These are phyloP conservation scores for Dendrobium huoshanense DNA, from an alignment of 106 monocot genomes.

Conservation along the genomic window DNA sequence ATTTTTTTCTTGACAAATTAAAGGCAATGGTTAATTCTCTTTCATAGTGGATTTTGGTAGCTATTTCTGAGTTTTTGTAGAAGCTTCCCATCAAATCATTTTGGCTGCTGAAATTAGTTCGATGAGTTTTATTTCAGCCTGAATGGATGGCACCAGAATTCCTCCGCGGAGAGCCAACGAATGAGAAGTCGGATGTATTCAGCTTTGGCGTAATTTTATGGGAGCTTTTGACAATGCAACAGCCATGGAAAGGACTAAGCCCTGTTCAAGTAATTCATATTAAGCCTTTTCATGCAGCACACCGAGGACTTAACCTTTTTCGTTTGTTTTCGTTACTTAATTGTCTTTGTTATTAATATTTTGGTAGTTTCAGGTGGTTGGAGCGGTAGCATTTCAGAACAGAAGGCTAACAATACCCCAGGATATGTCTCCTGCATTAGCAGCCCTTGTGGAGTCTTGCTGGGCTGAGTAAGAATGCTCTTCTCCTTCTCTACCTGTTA, in stretches of 20 bases:
- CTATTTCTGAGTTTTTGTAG: no score
- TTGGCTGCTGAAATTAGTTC: no score
- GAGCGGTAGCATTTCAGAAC: constrained; percentile 87
- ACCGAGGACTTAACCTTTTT: neutral
- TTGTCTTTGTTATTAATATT: neutral
- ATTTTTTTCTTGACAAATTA: no score
- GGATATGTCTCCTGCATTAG: constrained; percentile 43
- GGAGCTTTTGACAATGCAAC: constrained; percentile 80
- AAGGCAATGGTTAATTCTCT: no score
- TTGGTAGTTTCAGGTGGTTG: constrained; percentile 55
- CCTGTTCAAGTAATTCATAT: constrained; percentile 44
- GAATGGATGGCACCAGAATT: constrained; percentile 95
- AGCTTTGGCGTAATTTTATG: constrained; percentile 84
- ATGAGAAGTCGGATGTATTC: constrained; percentile 83
- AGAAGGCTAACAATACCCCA: constrained; percentile 57
- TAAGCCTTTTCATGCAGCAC: neutral
- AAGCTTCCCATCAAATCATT: no score
- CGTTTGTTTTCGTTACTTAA: neutral
- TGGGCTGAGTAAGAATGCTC: constrained; percentile 65
- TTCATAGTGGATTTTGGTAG: no score
- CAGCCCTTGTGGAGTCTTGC: constrained; percentile 59
- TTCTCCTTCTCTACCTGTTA: neutral
- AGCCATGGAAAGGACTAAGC: constrained; percentile 66
- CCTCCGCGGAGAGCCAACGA: constrained; percentile 71
- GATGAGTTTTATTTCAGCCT: constrained; percentile 32